These are phyloP conservation scores for Eustoma russellianum DNA, from an alignment of 257 asterid genomes.

Conservation along the genomic window DNA sequence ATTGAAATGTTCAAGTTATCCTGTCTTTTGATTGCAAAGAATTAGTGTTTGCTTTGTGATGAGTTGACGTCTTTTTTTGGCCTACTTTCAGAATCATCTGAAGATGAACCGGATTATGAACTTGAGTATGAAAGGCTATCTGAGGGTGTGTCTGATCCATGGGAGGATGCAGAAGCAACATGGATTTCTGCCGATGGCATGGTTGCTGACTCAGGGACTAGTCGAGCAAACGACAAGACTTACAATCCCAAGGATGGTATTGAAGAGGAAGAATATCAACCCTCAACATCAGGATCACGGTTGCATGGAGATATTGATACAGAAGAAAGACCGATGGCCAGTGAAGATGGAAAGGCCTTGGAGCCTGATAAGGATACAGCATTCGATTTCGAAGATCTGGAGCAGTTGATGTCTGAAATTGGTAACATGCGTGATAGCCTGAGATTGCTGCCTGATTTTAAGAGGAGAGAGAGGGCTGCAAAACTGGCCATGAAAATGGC, in stretches of 20 bases:
- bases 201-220: conserved; percentile 22
- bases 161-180: conserved; percentile 46
- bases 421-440: conserved; percentile 66
- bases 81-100: conserved; percentile 50
- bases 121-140: conserved; percentile 70
- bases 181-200: conserved; percentile 61
- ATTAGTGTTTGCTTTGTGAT: neutral
- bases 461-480: conserved; percentile 95
- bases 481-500: conserved; percentile 96
- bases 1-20: neutral
- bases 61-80: neutral
- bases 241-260: too few relatives aligned
- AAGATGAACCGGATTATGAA: conserved; percentile 68
- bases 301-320: conserved; percentile 20
- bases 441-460: conserved; percentile 89
- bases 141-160: conserved; percentile 69
- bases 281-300: conserved; percentile 41
- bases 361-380: conserved; percentile 40
- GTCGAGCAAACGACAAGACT: conserved; percentile 1
- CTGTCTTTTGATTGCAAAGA: too few relatives aligned
- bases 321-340: conserved; percentile 19
- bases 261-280: neutral
- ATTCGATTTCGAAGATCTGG: conserved; percentile 67
- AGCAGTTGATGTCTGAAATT: conserved; percentile 76
- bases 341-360: conserved; percentile 20